Conservation (phyloP, 2,329 filamentous ascomycete species). For the Alternaria postmessia region DNA sequence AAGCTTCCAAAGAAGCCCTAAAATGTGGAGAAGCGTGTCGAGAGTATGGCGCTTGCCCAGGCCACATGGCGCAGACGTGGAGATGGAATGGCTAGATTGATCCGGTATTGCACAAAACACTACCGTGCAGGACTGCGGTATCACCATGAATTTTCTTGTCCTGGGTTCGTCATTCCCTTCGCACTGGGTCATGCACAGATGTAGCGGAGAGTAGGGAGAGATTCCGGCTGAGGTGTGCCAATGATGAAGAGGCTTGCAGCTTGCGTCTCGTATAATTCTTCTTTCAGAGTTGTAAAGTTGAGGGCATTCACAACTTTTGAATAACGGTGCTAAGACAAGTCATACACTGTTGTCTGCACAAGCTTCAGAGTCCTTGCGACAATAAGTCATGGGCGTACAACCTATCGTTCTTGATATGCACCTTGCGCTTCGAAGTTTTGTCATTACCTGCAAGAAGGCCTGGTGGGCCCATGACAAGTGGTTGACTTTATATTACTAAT, state of each 20-base stretch:
- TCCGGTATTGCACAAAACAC: conserved; percentile 32
- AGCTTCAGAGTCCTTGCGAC: neutral
- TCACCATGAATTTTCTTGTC: conserved; percentile 30
- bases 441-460: neutral
- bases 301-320: conserved; percentile 9
- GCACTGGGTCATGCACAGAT: conserved; percentile 25
- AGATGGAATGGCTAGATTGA: conserved; percentile 21
- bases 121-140: conserved; percentile 37
- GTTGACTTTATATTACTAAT: neutral
- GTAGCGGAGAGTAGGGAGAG: conserved; percentile 38
- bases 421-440: neutral
- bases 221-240: conserved; percentile 28
- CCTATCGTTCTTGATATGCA: neutral
- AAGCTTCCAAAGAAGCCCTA: conserved; percentile 21
- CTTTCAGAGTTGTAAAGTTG: conserved; percentile 7
- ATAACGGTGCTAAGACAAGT: conserved; percentile 6
- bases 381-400: neutral
- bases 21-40: conserved; percentile 43
- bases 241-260: conserved; percentile 20
- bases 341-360: conserved; percentile 1
- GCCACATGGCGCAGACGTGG: conserved; percentile 26
- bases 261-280: conserved; percentile 17
- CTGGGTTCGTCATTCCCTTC: conserved; percentile 34
- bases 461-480: neutral
- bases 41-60: conserved; percentile 24